Evolutionary conservation across 345 rosid species (phyloP).

Genomic region (Eucalyptus viminalis): DNA sequence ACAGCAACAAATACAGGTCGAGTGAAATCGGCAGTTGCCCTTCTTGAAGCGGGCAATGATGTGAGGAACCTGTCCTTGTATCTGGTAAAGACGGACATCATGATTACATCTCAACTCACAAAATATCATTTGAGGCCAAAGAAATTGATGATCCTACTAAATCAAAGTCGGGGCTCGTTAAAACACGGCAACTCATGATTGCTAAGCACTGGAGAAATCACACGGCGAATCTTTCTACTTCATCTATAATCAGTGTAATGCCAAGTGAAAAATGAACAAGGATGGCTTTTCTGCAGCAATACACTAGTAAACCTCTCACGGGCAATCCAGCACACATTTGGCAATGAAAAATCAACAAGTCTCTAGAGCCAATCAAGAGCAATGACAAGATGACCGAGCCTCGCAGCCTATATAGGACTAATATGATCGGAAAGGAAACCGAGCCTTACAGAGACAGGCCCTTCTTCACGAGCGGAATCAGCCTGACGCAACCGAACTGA

Average conservation of each 20-base stretch:
- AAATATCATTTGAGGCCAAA: not conserved
- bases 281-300: not conserved
- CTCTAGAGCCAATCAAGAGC: not conserved
- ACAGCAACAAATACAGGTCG: constrained; percentile 85
- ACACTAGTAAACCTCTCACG: not conserved
- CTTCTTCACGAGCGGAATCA: constrained; percentile 64
- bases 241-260: not conserved
- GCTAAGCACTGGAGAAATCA: not conserved
- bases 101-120: not conserved
- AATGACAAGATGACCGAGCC: not conserved
- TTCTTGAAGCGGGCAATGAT: constrained; percentile 61
- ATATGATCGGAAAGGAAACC: not conserved
- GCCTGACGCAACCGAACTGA: constrained; percentile 85
- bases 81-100: constrained; percentile 6
- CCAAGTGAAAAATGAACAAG: not conserved
- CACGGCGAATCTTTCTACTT: not conserved
- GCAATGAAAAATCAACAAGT: not conserved
- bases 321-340: constrained; percentile 36
- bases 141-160: not conserved
- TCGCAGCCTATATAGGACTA: not conserved
- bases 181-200: not conserved
- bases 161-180: not conserved
- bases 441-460: constrained; percentile 59
- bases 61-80: constrained; percentile 74
- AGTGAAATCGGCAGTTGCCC: constrained; percentile 58